These are phyloP conservation scores for Rhododendron ovatum DNA, from an alignment of 148 eudicot species.

Conservation along the genomic window DNA sequence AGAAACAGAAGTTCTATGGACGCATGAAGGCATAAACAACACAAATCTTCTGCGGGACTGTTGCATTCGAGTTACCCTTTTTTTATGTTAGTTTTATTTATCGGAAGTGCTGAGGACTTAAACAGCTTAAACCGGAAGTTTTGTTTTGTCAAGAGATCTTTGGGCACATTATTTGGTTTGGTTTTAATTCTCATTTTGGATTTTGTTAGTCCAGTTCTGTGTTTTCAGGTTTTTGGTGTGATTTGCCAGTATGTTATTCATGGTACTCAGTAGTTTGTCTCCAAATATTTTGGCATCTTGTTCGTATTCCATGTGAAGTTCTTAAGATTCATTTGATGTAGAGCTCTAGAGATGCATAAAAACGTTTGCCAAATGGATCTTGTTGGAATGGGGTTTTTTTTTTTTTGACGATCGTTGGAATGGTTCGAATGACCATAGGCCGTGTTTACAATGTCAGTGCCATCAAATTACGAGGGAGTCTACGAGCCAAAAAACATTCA, in stretches of 20 bases:
- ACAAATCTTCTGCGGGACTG: constrained; percentile 19
- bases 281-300: background rate
- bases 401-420: too few species aligned
- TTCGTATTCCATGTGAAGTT: background rate
- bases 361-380: background rate
- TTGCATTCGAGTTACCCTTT: background rate
- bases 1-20: constrained; percentile 64
- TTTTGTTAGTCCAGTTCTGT: background rate
- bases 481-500: background rate
- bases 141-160: background rate
- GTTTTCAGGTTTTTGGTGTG: background rate
- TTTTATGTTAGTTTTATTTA: background rate
- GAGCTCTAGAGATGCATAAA: background rate
- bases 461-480: background rate
- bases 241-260: background rate
- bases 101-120: background rate
- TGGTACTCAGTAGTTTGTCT: background rate
- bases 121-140: constrained; percentile 2
- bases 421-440: too few species aligned
- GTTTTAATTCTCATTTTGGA: background rate
- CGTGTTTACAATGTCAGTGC: background rate
- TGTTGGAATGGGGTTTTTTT: background rate
- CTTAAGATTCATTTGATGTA: background rate
- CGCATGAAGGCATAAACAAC: constrained; percentile 42
- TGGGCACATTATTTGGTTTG: background rate